A percentile compares a stretch with the other conserved stretches of the same genome.
phyloP scores from a whole-genome alignment of 148 eudicot species.

The Spergularia marina region DNA sequence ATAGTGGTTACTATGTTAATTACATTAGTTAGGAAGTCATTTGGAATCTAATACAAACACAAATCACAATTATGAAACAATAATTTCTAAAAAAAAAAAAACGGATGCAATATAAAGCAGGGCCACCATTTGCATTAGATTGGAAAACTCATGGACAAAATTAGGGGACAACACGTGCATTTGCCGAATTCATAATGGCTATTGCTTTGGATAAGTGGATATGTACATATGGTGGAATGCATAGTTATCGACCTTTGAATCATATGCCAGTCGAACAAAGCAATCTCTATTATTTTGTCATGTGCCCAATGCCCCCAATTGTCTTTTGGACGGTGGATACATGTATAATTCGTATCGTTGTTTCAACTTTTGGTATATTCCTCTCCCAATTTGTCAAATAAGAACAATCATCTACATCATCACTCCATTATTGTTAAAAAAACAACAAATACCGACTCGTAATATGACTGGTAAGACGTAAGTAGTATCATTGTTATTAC shows the following conservation, averaged over 20 bases:
- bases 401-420: not conserved
- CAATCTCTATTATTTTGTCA: not conserved
- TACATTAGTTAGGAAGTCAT: no score
- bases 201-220: not conserved
- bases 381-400: not conserved
- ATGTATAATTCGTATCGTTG: not conserved
- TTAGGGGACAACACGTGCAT: no score
- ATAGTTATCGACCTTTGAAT: constrained; percentile 7
- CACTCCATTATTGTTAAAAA: not conserved
- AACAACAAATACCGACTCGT: no score
- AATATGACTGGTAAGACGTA: no score
- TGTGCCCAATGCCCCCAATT: constrained; percentile 9
- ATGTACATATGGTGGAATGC: not conserved
- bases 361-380: not conserved
- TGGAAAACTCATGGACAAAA: no score
- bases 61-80: no score
- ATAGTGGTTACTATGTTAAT: no score
- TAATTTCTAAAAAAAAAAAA: no score
- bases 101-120: no score
- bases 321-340: not conserved
- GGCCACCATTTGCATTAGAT: no score
- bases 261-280: not conserved
- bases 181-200: not conserved
- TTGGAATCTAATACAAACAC: no score
- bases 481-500: no score